Evolutionary conservation across 257 asterid genomes (phyloP).

Genomic region (Linderniella brevidens): DNA sequence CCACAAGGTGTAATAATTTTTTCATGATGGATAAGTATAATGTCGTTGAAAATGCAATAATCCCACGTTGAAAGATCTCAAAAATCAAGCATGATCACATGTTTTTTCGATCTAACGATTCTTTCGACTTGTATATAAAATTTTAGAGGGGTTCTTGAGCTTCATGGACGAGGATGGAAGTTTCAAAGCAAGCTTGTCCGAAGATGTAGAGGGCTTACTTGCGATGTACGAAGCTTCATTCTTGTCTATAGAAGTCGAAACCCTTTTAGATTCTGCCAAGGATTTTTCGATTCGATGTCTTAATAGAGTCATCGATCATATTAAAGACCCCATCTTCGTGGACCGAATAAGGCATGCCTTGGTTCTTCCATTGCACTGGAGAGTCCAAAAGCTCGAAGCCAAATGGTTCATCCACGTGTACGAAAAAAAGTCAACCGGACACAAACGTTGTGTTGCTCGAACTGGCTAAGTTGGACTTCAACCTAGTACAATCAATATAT

Average conservation of each 20-base stretch:
- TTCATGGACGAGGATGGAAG: conserved; percentile 22
- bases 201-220: conserved; percentile 20
- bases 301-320: conserved; percentile 1
- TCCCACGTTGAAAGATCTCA: no score
- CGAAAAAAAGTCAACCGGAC: conserved; percentile 1
- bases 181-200: conserved; percentile 10
- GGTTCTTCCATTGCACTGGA: conserved; percentile 44
- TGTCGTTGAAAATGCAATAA: no score
- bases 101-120: no score
- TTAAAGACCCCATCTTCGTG: conserved; percentile 7
- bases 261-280: conserved; percentile 21
- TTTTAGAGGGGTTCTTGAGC: conserved; percentile 22
- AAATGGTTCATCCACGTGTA: conserved; percentile 25
- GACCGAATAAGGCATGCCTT: conserved; percentile 24
- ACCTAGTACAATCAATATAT: conserved; percentile 21
- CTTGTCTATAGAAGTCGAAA: conserved; percentile 25
- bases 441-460: conserved; percentile 11
- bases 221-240: conserved; percentile 42
- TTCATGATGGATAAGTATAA: no score
- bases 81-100: no score
- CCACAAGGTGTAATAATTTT: conserved; percentile 21
- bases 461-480: conserved; percentile 21
- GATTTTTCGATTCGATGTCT: conserved; percentile 19
- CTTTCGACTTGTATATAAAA: no score
- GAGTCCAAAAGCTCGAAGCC: conserved; percentile 28